Evolutionary conservation across 163 green algal species (phyloP).

Genomic region (Picocystis sp.): DNA sequence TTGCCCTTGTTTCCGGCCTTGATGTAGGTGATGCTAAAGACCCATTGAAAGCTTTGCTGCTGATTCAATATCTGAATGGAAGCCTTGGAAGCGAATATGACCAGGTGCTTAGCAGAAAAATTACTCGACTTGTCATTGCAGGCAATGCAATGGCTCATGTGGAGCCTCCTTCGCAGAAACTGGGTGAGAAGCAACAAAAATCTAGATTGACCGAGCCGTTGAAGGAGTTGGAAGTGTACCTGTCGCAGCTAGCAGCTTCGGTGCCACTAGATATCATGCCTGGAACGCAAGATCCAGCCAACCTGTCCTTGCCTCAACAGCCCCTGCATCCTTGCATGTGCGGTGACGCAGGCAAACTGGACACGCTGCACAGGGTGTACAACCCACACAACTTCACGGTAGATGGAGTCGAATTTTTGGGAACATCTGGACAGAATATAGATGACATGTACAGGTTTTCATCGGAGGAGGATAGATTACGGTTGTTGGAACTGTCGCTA

Average conservation of each 20-base stretch:
- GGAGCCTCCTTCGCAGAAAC: too few species aligned
- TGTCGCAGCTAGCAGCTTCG: slow-evolving; percentile 27
- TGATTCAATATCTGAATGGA: slow-evolving; percentile 71
- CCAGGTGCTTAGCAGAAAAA: slow-evolving; percentile 22
- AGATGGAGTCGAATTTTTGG: slow-evolving; percentile 45
- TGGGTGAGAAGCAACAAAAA: slow-evolving; percentile 3
- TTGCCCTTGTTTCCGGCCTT: slow-evolving; percentile 75
- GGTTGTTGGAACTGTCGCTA: slow-evolving; percentile 52
- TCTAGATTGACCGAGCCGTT: not conserved
- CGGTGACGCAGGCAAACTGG: slow-evolving; percentile 28
- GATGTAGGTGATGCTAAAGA: slow-evolving; percentile 31
- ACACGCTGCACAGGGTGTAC: slow-evolving; percentile 31
- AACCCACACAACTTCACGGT: slow-evolving; percentile 78
- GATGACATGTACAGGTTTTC: slow-evolving; percentile 65
- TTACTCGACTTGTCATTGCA: slow-evolving; percentile 56
- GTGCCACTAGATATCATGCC: slow-evolving; percentile 92
- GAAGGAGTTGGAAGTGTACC: slow-evolving; percentile 45
- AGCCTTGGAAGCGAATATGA: slow-evolving; percentile 48
- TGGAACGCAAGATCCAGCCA: slow-evolving; percentile 67
- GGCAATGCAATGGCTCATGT: slow-evolving; percentile 35
- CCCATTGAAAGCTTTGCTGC: slow-evolving; percentile 26
- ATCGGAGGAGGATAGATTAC: slow-evolving; percentile 22
- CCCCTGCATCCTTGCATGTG: slow-evolving; percentile 55
- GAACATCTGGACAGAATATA: slow-evolving; percentile 79
- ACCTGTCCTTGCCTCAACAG: slow-evolving; percentile 86